phyloP scores from a whole-genome alignment of 2,329 filamentous ascomycete genomes.

The Beauveria scarabaeidicola region DNA sequence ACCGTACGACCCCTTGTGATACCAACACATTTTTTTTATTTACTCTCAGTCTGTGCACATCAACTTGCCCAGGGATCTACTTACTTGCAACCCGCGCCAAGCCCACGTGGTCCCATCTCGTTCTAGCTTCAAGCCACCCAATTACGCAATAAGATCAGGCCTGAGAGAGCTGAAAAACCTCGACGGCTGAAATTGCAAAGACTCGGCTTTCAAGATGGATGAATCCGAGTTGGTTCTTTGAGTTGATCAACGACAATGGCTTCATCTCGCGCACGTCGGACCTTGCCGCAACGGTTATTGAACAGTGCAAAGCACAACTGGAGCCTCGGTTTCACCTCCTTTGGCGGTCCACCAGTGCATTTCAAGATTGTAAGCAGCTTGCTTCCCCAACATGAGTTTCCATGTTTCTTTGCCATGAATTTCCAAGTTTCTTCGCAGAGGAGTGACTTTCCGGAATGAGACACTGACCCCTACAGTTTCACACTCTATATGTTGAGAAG shows the following conservation, averaged over 20 bases:
- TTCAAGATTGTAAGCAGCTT: constrained; percentile 49
- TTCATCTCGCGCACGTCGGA: background rate
- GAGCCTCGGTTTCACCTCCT: constrained; percentile 56
- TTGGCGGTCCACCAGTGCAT: constrained; percentile 61
- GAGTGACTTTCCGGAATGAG: too few species aligned
- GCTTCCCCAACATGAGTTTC: background rate
- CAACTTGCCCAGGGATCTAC: background rate
- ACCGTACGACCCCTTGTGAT: too few species aligned
- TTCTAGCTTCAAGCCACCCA: background rate
- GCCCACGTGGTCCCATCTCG: background rate
- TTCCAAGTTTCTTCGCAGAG: background rate
- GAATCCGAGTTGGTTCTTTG: background rate
- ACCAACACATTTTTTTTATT: background rate
- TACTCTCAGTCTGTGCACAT: background rate
- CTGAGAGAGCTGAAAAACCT: background rate
- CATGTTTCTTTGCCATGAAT: background rate
- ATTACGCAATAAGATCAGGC: background rate
- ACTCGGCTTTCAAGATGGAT: too few species aligned
- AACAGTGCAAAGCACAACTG: constrained; percentile 29
- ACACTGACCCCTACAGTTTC: constrained; percentile 31
- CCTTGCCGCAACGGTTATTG: background rate
- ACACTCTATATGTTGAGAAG: constrained; percentile 52
- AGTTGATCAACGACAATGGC: background rate
- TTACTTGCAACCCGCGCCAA: background rate
- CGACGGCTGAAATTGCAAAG: background rate